Percentiles rank a stretch among this genome's conserved stretches.
Conservation (phyloP, 2,329 filamentous ascomycete genomes). For the Fusarium neocosmosporiellum region DNA sequence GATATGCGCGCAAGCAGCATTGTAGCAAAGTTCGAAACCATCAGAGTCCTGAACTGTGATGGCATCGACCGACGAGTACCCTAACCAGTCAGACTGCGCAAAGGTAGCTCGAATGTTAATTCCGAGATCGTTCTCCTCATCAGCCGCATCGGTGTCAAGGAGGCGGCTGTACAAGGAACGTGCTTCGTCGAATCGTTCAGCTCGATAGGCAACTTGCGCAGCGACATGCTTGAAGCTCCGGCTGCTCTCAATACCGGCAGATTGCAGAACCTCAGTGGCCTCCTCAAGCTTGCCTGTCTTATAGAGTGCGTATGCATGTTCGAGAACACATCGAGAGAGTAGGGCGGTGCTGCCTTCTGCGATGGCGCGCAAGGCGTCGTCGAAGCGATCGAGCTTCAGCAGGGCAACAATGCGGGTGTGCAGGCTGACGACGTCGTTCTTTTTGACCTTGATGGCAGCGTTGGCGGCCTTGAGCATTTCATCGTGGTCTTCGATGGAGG, state of each 20-base stretch:
- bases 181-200: slow-evolving; percentile 77
- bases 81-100: slow-evolving; percentile 79
- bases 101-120: slow-evolving; percentile 81
- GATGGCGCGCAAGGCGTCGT: slow-evolving; percentile 78
- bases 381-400: slow-evolving; percentile 84
- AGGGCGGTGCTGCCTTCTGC: slow-evolving; percentile 71
- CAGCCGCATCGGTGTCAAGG: slow-evolving; percentile 57
- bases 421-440: slow-evolving; percentile 68
- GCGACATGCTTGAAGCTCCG: slow-evolving; percentile 63
- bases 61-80: slow-evolving; percentile 56
- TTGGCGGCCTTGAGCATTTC: slow-evolving; percentile 75
- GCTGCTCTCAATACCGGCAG: slow-evolving; percentile 44
- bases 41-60: slow-evolving; percentile 71
- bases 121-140: slow-evolving; percentile 78
- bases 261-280: slow-evolving; percentile 62
- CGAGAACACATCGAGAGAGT: slow-evolving; percentile 70
- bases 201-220: slow-evolving; percentile 78
- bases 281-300: slow-evolving; percentile 77
- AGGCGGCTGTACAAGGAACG: slow-evolving; percentile 72
- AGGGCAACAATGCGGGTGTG: slow-evolving; percentile 80
- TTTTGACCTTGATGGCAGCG: slow-evolving; percentile 70
- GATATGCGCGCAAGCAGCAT: slow-evolving; percentile 79
- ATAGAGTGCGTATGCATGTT: slow-evolving; percentile 86
- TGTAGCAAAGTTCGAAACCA: slow-evolving; percentile 85
- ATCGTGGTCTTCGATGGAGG: slow-evolving; percentile 76